phyloP scores from a whole-genome alignment of 1,139 yeast species.

The Yamadazyma pseudoaaseri region DNA sequence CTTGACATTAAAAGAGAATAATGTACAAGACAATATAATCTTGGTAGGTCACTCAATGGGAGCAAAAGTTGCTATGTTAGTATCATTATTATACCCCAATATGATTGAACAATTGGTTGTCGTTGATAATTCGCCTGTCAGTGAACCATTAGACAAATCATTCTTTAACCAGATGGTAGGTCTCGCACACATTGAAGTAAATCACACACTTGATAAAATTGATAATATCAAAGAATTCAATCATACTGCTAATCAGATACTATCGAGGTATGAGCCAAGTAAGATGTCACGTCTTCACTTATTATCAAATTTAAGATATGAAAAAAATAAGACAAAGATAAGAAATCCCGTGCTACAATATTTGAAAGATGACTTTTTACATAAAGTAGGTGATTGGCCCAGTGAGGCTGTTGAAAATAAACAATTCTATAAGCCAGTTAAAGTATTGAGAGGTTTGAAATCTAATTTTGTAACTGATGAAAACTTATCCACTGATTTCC shows the following conservation, averaged over 20 bases:
- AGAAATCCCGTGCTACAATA: constrained; percentile 27
- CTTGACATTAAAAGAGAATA: constrained; percentile 25
- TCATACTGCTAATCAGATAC: constrained; percentile 15
- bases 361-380: constrained; percentile 26
- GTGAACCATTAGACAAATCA: constrained; percentile 21
- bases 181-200: constrained; percentile 30
- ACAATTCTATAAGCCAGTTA: constrained; percentile 33
- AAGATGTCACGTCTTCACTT: constrained; percentile 25
- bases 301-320: constrained; percentile 27
- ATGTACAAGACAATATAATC: constrained; percentile 23
- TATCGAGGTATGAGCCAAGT: constrained; percentile 24
- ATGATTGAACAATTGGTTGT: constrained; percentile 38
- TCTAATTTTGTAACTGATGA: constrained; percentile 38
- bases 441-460: constrained; percentile 40
- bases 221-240: neutral
- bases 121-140: constrained; percentile 49
- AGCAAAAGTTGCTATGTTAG: constrained; percentile 51
- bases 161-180: constrained; percentile 30
- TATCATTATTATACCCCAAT: constrained; percentile 38
- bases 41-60: constrained; percentile 56
- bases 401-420: constrained; percentile 17
- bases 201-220: constrained; percentile 7
- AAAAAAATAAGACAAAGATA: constrained; percentile 20
- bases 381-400: constrained; percentile 47
- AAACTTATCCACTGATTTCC: constrained; percentile 26